Percentiles rank a stretch among this genome's conserved stretches.
Evolutionary conservation across 768 basidiomycete genomes (phyloP).

Genomic region (Mycena leptocephala): DNA sequence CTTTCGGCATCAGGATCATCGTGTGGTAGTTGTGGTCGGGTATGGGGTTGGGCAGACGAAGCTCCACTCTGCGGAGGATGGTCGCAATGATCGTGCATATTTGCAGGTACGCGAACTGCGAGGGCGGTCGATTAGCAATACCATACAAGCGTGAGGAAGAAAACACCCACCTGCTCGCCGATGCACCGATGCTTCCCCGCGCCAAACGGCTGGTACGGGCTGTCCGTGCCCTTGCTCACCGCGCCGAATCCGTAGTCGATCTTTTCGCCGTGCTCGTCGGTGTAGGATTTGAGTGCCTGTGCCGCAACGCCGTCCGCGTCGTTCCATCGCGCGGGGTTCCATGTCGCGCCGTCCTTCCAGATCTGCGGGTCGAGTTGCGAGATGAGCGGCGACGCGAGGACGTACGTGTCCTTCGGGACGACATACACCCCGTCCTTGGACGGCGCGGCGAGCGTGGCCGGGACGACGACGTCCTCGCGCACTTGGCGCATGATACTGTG

Average conservation of each 20-base stretch:
- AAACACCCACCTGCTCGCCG: slow-evolving; percentile 80
- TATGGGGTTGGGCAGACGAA: slow-evolving; percentile 77
- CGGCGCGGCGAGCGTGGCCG: slow-evolving; percentile 85
- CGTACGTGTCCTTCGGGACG: slow-evolving; percentile 91
- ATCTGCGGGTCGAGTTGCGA: slow-evolving; percentile 89
- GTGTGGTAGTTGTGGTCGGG: slow-evolving; percentile 95
- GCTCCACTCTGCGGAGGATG: slow-evolving; percentile 82
- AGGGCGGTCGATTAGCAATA: neutral
- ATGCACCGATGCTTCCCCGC: slow-evolving; percentile 97
- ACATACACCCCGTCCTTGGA: slow-evolving; percentile 83
- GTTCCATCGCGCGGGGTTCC: slow-evolving; percentile 90
- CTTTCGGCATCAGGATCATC: slow-evolving; percentile 93
- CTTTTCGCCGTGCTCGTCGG: slow-evolving; percentile 87
- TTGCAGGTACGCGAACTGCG: slow-evolving; percentile 94
- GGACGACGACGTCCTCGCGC: slow-evolving; percentile 87
- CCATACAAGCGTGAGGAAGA: neutral
- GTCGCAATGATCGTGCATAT: slow-evolving; percentile 88
- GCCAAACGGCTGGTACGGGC: slow-evolving; percentile 97
- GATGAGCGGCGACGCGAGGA: slow-evolving; percentile 91
- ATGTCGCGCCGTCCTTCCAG: slow-evolving; percentile 82
- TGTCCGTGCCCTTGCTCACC: slow-evolving; percentile 96
- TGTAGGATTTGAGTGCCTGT: slow-evolving; percentile 82
- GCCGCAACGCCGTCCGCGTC: slow-evolving; percentile 89
- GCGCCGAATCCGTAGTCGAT: slow-evolving; percentile 97
- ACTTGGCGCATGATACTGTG: slow-evolving; percentile 97